These are phyloP conservation scores for Cyclostephanos invisitatus DNA, from an alignment of 108 stramenopile genomes.

Conservation along the genomic window DNA sequence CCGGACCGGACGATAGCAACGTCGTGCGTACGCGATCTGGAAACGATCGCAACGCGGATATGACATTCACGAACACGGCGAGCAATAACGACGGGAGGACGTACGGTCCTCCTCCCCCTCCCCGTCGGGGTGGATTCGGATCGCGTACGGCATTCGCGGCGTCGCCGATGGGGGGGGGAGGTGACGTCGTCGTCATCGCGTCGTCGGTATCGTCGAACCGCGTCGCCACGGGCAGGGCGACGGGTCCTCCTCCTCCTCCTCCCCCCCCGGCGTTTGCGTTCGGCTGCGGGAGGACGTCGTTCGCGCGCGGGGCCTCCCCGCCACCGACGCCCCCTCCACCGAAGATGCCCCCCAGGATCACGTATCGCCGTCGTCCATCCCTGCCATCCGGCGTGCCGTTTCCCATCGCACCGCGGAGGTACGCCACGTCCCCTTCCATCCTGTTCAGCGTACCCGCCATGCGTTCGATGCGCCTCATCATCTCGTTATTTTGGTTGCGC, in stretches of 20 bases:
- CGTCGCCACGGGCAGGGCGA: too few relatives aligned
- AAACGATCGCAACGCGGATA: conserved; percentile 3
- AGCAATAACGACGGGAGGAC: neutral
- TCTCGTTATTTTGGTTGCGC: conserved; percentile 22
- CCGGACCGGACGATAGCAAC: conserved; percentile 32
- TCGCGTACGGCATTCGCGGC: neutral
- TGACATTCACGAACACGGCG: conserved; percentile 8
- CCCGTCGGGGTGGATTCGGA: conserved; percentile 6
- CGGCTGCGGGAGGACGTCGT: too few relatives aligned
- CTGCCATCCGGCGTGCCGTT: neutral
- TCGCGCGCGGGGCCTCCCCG: too few relatives aligned
- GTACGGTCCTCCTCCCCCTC: conserved; percentile 11
- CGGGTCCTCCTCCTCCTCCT: too few relatives aligned
- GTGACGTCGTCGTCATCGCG: neutral
- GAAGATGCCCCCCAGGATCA: too few relatives aligned
- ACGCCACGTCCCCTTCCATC: conserved; percentile 24
- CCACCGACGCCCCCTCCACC: too few relatives aligned
- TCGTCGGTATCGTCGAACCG: too few relatives aligned
- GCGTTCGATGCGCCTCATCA: conserved; percentile 29
- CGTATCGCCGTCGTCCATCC: neutral
- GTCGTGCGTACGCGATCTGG: conserved; percentile 15
- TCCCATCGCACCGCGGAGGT: conserved; percentile 11
- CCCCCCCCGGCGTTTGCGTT: too few relatives aligned
- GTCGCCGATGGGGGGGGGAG: conserved; percentile 1
- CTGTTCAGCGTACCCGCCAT: conserved; percentile 30